Base-by-base conservation (phyloP, 306 rosid genomes). In the Canavalia ensiformis region DNA sequence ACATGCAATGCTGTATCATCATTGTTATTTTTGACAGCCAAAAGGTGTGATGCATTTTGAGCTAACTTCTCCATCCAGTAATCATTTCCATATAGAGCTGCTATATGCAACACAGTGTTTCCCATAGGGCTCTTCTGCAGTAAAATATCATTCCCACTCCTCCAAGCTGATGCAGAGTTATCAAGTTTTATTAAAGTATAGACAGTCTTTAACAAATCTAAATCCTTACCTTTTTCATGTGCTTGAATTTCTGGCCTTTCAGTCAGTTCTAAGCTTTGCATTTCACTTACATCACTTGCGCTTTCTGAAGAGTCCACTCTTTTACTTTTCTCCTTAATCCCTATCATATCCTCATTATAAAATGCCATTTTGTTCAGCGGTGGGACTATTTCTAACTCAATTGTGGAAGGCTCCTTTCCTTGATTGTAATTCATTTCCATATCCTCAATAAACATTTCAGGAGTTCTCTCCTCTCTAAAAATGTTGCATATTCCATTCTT, bases 131-230 rank as follows among this genome's bases (percentile, higher is more conserved):
- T 62, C 45, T 11, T 0, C 5, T 35, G 68, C 28, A 0, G 0
- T 0, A 35, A 2, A 62, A 5, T 4, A 0, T 12, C 2, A 5
- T 5, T 1, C 10, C 1, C 1, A 0, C 2, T 7, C 11, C 1
- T 56, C 8, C 33, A 4, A 2, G 1, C 0, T 6, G 35, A 6
- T 57, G 1, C 34, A 1, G 13, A 8, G 2, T 2, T 2, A 25
- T 28, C 2, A 7, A 18, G 0, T 56, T 56, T 25, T 28, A 56
- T 28, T 25, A 2, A 25, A 56, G 25, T 34, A 28, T 1, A 28
- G 3, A 4, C 2, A 1, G 7, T 3, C 35, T 29, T 57, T 57
- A 31, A 57, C 13, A 57, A 29, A 18, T 18, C 25, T 18, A 18
- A 18, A 18, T 18, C 25, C 25, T 18, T 18, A 0, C 25, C 25